phyloP scores from a whole-genome alignment of 768 basidiomycete genomes.

The Rhodotorula paludigena region DNA sequence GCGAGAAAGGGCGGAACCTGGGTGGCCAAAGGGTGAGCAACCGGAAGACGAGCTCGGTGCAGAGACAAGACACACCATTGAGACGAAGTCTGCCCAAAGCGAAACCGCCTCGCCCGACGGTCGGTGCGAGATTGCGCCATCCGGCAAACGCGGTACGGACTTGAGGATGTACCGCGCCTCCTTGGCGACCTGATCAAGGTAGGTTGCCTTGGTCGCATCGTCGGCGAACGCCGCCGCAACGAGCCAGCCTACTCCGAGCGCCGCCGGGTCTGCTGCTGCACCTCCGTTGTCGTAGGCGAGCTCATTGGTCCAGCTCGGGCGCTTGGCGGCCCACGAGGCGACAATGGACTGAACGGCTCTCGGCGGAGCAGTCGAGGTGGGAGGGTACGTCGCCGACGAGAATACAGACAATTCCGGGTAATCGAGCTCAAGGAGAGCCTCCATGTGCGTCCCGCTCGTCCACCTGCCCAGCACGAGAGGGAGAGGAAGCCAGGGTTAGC shows the following conservation, averaged over 20 bases:
- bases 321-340: conserved; percentile 54
- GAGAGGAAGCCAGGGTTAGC: too few species aligned
- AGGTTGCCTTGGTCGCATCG: conserved; percentile 60
- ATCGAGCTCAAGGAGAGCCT: conserved; percentile 56
- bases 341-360: conserved; percentile 46
- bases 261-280: conserved; percentile 65
- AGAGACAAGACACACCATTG: conserved; percentile 54
- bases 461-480: conserved; percentile 49
- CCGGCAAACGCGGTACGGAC: conserved; percentile 55
- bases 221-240: conserved; percentile 14
- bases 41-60: too few species aligned
- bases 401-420: conserved; percentile 54
- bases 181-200: conserved; percentile 48
- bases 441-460: conserved; percentile 54
- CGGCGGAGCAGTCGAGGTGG: conserved; percentile 1
- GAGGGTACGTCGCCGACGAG: conserved; percentile 40
- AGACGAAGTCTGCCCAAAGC: conserved; percentile 48
- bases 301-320: conserved; percentile 46
- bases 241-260: conserved; percentile 35
- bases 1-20: conserved; percentile 31
- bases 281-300: conserved; percentile 58
- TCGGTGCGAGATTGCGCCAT: conserved; percentile 80
- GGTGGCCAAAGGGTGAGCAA: too few species aligned
- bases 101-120: conserved; percentile 38
- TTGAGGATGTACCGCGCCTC: conserved; percentile 63